A percentile compares a stretch with the other conserved stretches of the same genome.
These are phyloP conservation scores for Incumbomyces delicatus DNA, from an alignment of 2,329 filamentous ascomycete genomes.

Conservation along the genomic window DNA sequence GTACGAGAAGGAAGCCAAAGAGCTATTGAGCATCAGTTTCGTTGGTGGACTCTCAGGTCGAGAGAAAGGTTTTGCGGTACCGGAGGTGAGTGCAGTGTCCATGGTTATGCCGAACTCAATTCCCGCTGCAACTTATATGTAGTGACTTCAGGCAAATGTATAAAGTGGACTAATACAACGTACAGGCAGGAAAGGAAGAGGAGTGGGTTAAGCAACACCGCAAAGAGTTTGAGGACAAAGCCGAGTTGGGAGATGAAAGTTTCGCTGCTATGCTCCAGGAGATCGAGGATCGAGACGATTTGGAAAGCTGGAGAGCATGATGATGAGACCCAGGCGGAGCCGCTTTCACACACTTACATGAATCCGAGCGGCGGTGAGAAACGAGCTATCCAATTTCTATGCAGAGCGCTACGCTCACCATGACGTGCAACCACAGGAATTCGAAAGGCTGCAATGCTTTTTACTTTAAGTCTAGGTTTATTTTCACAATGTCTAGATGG, in stretches of 20 bases:
- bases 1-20: conserved; percentile 7
- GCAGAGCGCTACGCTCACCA: no score
- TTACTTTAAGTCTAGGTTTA: no score
- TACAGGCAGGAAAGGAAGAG: conserved; percentile 15
- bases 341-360: no score
- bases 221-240: conserved; percentile 15
- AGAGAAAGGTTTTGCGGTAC: conserved; percentile 16
- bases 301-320: conserved; percentile 5
- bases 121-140: no score
- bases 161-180: not conserved
- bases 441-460: no score
- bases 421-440: no score
- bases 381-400: no score
- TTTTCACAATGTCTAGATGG: no score
- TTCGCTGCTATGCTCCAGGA: conserved; percentile 11
- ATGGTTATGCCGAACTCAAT: no score
- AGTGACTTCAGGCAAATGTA: no score
- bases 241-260: conserved; percentile 9
- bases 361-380: no score
- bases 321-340: not conserved
- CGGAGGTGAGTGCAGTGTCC: conserved; percentile 11
- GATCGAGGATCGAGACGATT: conserved; percentile 9
- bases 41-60: conserved; percentile 15
- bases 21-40: conserved; percentile 14
- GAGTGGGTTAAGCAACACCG: conserved; percentile 16